Conservation (phyloP, 495 filamentous ascomycete species). For the Lepidopterella palustris region DNA sequence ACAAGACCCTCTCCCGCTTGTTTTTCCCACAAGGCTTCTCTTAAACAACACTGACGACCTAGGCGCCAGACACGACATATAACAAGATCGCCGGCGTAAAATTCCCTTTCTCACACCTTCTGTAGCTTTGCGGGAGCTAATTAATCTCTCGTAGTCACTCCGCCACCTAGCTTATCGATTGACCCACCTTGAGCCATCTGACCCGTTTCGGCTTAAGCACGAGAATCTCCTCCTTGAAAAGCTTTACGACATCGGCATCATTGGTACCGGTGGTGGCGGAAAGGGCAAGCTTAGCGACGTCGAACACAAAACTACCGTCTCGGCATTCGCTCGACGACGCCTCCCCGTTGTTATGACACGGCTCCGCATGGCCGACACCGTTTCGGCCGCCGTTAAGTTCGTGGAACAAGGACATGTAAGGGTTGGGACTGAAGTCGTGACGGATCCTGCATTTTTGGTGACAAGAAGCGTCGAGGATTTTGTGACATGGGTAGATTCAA, state of each 20-base stretch:
- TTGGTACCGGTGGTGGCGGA: slow-evolving; percentile 45
- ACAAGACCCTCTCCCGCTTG: no score
- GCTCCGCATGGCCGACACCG: slow-evolving; percentile 80
- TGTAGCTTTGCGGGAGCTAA: no score
- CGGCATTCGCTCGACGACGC: slow-evolving; percentile 70
- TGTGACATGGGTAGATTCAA: slow-evolving; percentile 91
- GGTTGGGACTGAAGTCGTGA: slow-evolving; percentile 85
- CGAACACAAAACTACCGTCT: slow-evolving; percentile 80
- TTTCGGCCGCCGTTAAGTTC: slow-evolving; percentile 72
- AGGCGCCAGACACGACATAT: slow-evolving; percentile 85
- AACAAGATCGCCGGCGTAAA: slow-evolving; percentile 79
- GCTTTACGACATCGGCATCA: slow-evolving; percentile 81
- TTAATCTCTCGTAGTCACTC: no score
- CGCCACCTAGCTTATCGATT: slow-evolving; percentile 84
- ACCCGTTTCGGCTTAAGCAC: slow-evolving; percentile 68
- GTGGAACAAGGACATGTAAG: slow-evolving; percentile 95
- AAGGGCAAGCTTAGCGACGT: slow-evolving; percentile 66
- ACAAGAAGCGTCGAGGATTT: slow-evolving; percentile 89
- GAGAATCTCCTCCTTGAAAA: slow-evolving; percentile 82
- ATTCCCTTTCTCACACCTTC: no score
- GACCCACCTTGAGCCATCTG: slow-evolving; percentile 65
- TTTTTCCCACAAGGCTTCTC: not conserved
- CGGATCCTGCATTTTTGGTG: slow-evolving; percentile 73
- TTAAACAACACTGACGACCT: slow-evolving; percentile 50
- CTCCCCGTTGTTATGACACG: slow-evolving; percentile 84